Evolutionary conservation across 495 filamentous ascomycete genomes (phyloP).

Genomic region (Eremomyces bilateralis): DNA sequence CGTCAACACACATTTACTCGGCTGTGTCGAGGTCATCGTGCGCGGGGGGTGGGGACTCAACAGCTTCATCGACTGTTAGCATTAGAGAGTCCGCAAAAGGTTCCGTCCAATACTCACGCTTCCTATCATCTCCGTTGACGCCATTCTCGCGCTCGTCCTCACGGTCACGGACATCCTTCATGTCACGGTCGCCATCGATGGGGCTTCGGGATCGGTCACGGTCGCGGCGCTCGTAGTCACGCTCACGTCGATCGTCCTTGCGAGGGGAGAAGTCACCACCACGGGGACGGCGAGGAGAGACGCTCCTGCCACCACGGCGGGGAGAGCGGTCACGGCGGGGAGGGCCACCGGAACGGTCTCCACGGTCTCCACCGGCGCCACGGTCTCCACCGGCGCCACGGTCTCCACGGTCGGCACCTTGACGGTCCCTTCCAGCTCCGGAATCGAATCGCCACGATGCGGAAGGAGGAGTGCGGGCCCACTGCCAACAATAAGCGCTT

Average conservation of each 20-base stretch:
- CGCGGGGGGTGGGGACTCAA: constrained; percentile 59
- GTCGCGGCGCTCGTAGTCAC: constrained; percentile 45
- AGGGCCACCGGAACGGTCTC: constrained; percentile 41
- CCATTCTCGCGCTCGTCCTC: constrained; percentile 45
- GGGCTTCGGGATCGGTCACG: constrained; percentile 41
- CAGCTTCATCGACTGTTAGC: constrained; percentile 14
- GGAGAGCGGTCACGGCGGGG: constrained; percentile 44
- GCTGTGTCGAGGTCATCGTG: constrained; percentile 96
- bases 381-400: constrained; percentile 14
- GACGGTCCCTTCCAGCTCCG: constrained; percentile 9
- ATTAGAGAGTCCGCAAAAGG: constrained; percentile 5
- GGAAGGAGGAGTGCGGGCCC: constrained; percentile 94
- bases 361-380: background rate
- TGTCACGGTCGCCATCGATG: constrained; percentile 42
- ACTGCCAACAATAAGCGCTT: constrained; percentile 29
- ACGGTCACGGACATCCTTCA: constrained; percentile 40
- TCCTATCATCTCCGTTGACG: constrained; percentile 64
- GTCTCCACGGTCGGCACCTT: constrained; percentile 48
- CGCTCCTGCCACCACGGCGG: constrained; percentile 45
- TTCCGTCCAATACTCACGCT: constrained; percentile 37
- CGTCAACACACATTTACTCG: constrained; percentile 52
- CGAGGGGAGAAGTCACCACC: constrained; percentile 74
- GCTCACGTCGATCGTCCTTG: constrained; percentile 73
- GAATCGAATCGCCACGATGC: constrained; percentile 97
- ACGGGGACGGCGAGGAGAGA: constrained; percentile 53